Evolutionary conservation across 352 stramenopile species (phyloP).

Genomic region (Phytophthora agathidicida): DNA sequence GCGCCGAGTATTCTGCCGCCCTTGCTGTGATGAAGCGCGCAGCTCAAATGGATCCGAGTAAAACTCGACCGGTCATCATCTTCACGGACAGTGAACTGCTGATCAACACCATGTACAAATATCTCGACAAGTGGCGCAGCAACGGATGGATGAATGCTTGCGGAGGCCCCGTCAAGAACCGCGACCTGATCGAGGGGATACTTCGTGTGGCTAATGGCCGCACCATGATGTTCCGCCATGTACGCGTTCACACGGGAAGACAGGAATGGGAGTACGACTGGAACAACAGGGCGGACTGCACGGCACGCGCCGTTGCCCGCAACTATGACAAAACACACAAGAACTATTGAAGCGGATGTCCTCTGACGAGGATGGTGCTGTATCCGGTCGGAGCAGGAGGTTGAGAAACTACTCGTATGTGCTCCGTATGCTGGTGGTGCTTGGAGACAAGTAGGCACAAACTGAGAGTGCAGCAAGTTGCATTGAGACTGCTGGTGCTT

Average conservation of each 20-base stretch:
- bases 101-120: conserved; percentile 9
- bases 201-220: not conserved
- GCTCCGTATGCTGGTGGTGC: not conserved
- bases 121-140: conserved; percentile 1
- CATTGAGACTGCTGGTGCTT: not conserved
- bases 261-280: conserved; percentile 18
- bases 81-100: conserved; percentile 22
- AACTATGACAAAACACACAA: conserved; percentile 1
- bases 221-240: conserved; percentile 13
- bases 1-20: conserved; percentile 10
- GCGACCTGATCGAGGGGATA: conserved; percentile 10
- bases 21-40: conserved; percentile 9
- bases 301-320: conserved; percentile 2
- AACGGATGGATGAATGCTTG: conserved; percentile 13
- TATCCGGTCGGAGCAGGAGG: not conserved
- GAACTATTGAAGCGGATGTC: conserved; percentile 7
- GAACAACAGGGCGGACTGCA: conserved; percentile 10
- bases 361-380: no score
- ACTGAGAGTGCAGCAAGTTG: not conserved
- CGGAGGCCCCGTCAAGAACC: conserved; percentile 16
- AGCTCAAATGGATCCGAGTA: not conserved
- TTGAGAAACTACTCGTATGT: not conserved
- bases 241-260: conserved; percentile 6
- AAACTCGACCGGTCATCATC: conserved; percentile 4
- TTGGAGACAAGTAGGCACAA: conserved; percentile 4